Conservation (phyloP, 495 filamentous ascomycete species). For the Cladorrhinum samala region DNA sequence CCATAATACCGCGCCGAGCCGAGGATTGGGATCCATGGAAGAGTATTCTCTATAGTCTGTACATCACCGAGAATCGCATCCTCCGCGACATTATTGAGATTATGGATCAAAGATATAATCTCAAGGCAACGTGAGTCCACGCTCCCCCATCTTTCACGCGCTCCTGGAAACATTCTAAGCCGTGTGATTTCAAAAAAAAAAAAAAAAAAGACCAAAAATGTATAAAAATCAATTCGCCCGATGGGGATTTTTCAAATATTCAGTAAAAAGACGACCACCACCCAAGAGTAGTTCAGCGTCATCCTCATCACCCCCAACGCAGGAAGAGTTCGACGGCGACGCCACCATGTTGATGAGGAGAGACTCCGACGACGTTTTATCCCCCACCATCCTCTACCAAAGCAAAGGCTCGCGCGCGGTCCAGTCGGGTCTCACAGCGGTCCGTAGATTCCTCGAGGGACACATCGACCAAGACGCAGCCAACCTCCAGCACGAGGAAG, state of each 20-base stretch:
- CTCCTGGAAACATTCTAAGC: too few species aligned
- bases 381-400: conserved; percentile 13
- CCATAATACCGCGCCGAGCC: conserved; percentile 18
- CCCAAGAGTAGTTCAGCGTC: background rate
- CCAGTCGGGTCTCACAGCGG: conserved; percentile 20
- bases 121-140: conserved; percentile 24
- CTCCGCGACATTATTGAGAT: conserved; percentile 27
- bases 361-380: conserved; percentile 6
- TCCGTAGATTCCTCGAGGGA: conserved; percentile 22
- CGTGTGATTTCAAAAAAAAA: too few species aligned
- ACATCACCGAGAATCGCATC: conserved; percentile 28
- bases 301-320: conserved; percentile 6
- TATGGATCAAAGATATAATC: conserved; percentile 24
- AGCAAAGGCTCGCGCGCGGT: conserved; percentile 14
- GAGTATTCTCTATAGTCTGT: conserved; percentile 22
- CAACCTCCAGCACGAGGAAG: conserved; percentile 16
- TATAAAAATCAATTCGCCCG: conserved; percentile 30
- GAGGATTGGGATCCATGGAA: conserved; percentile 32
- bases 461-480: conserved; percentile 19
- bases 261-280: conserved; percentile 20
- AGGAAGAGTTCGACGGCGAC: conserved; percentile 6
- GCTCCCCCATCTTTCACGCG: too few species aligned
- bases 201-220: conserved; percentile 28
- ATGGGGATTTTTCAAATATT: conserved; percentile 31
- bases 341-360: background rate